Base-by-base conservation (phyloP, 2,329 filamentous ascomycete genomes). In the Ophiostoma quercus region DNA sequence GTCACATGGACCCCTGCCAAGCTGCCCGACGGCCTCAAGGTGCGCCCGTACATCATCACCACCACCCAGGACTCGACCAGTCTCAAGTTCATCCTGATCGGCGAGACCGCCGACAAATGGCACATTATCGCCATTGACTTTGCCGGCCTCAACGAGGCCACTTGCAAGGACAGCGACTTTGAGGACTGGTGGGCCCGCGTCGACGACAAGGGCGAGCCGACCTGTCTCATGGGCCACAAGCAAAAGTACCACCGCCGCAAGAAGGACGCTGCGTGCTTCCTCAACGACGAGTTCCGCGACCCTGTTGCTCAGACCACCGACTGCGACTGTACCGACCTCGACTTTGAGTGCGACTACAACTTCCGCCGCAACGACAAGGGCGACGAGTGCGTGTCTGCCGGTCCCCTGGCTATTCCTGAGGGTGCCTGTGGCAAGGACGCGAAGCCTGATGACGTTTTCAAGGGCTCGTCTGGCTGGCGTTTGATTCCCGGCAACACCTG, bases 301-400 rank as follows among this genome's bases (percentile, higher is more conserved):
- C 88, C 91, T 0, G 80, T 86, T 43, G 87, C 90, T 1, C 82
- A 89, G 72, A 90, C 86, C 37, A 87, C 92, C 75, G 80, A 87
- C 66, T 99, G 95, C 82, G 87, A 92, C 57, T 99, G 95, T 79
- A 88, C 89, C 0, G 87, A 90, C 70, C 82, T 84, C 43, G 96
- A 99, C 78, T 99, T 96, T 77, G 95, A 99, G 80, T 99, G 95
- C 78, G 94, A 98, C 77, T 97, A 91, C 83, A 96, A 96, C 78
- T 98, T 97, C 71, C 86, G 87, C 74, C 83, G 84, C 70, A 84
- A 84, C 47, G 82, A 86, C 3, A 87, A 94, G 72, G 84, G 86
- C 68, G 86, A 85, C 67, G 84, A 89, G 72, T 98, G 95, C 77
- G 83, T 88, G 32, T 84, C 86, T 8, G 85, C 84, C 34, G 88